A percentile compares a stretch with the other conserved stretches of the same genome.
phyloP scores from a whole-genome alignment of 768 basidiomycete genomes.

The Xanthoconium stramineum region DNA sequence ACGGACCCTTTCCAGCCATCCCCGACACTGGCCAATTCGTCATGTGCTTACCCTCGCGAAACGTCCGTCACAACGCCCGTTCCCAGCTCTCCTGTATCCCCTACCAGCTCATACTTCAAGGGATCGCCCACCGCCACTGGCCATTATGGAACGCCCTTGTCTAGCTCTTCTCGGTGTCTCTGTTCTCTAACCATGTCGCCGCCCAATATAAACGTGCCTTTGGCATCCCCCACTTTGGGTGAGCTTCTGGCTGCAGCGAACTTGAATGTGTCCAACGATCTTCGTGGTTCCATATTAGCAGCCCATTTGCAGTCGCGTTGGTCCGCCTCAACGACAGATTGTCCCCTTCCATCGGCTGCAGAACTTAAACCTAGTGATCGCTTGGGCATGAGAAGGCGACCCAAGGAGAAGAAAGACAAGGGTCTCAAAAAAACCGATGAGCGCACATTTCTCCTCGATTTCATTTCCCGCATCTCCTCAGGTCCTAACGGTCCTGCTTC shows the following conservation, averaged over 20 bases:
- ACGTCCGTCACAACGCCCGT: slow-evolving; percentile 21
- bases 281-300: slow-evolving; percentile 1
- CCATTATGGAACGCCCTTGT: slow-evolving; percentile 1
- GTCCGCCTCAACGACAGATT: slow-evolving; percentile 32
- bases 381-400: slow-evolving; percentile 9
- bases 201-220: slow-evolving; percentile 2
- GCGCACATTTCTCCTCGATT: slow-evolving; percentile 29
- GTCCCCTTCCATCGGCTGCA: slow-evolving; percentile 16
- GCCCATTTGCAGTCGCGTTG: slow-evolving; percentile 21
- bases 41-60: slow-evolving; percentile 22
- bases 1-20: slow-evolving; percentile 26
- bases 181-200: background rate
- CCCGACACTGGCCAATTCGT: slow-evolving; percentile 27
- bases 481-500: slow-evolving; percentile 22
- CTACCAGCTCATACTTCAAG: slow-evolving; percentile 7
- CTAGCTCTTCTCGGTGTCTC: background rate
- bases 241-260: too few species aligned
- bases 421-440: slow-evolving; percentile 25
- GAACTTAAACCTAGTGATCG: slow-evolving; percentile 7
- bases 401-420: slow-evolving; percentile 23
- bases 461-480: slow-evolving; percentile 31
- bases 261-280: background rate
- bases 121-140: background rate
- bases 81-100: slow-evolving; percentile 21
- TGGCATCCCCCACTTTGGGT: background rate